Conservation (phyloP, 2,329 filamentous ascomycete species). For the Colletotrichum chlorophyti region DNA sequence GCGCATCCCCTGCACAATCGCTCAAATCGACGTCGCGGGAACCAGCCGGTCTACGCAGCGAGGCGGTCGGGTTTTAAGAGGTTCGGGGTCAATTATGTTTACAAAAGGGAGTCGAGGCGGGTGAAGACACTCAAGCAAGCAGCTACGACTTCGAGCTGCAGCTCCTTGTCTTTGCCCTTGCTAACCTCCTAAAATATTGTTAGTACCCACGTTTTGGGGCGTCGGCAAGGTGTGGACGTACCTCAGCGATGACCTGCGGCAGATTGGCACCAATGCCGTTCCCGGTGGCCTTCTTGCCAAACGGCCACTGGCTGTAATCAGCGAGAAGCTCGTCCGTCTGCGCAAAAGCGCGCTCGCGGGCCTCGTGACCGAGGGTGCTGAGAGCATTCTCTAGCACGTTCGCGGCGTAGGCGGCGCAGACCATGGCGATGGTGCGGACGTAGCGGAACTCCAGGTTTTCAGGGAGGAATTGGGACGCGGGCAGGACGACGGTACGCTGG, state of each 20-base stretch:
- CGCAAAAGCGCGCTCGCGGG: slow-evolving; percentile 91
- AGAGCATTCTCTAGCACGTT: slow-evolving; percentile 99
- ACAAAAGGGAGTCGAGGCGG: slow-evolving; percentile 93
- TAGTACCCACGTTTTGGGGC: slow-evolving; percentile 22
- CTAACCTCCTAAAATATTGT: slow-evolving; percentile 71
- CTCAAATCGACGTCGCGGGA: neutral
- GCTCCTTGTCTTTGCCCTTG: slow-evolving; percentile 87
- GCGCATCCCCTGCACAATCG: neutral
- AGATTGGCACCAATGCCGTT: slow-evolving; percentile 92
- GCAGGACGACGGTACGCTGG: slow-evolving; percentile 90
- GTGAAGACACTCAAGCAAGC: slow-evolving; percentile 98
- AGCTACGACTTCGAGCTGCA: slow-evolving; percentile 96
- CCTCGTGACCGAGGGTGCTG: slow-evolving; percentile 90
- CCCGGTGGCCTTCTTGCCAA: slow-evolving; percentile 80
- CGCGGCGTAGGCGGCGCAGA: slow-evolving; percentile 96
- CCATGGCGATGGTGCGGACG: slow-evolving; percentile 90
- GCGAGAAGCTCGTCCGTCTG: slow-evolving; percentile 96
- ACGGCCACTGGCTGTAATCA: slow-evolving; percentile 98
- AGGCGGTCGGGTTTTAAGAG: neutral
- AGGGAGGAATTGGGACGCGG: slow-evolving; percentile 85
- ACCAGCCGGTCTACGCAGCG: neutral
- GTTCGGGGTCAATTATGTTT: slow-evolving; percentile 38
- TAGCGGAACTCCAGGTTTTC: slow-evolving; percentile 95
- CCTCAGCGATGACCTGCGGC: slow-evolving; percentile 83
- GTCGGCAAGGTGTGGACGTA: slow-evolving; percentile 46